Evolutionary conservation across 257 asterid genomes (phyloP).

Genomic region (Apocynum venetum): DNA sequence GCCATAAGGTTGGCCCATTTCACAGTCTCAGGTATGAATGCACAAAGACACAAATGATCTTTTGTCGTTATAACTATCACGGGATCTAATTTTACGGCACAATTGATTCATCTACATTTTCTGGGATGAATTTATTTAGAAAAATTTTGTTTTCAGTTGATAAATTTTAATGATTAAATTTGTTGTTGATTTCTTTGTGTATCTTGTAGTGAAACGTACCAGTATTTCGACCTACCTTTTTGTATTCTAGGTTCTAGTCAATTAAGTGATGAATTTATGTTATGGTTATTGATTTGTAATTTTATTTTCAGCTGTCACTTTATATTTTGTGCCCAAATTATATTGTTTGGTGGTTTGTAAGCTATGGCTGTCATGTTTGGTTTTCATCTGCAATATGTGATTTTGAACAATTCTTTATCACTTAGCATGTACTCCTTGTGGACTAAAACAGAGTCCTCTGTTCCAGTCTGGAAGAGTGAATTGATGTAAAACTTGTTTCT

Average conservation of each 20-base stretch:
- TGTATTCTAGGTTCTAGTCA: constrained; percentile 53
- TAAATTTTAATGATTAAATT: neutral
- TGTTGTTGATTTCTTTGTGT: neutral
- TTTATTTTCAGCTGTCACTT: neutral
- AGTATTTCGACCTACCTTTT: constrained; percentile 72
- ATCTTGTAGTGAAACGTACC: constrained; percentile 60
- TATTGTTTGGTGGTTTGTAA: neutral
- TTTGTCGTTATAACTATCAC: neutral
- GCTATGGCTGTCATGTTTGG: neutral
- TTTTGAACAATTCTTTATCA: neutral
- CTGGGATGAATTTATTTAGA: too few relatives aligned
- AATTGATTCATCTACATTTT: neutral
- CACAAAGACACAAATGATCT: neutral
- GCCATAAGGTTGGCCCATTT: constrained; percentile 30
- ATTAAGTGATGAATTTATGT: neutral
- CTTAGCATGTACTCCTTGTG: neutral
- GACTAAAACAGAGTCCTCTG: too few relatives aligned
- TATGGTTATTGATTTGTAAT: neutral
- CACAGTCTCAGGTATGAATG: constrained; percentile 24
- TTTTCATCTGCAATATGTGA: neutral
- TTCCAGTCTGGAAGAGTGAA: too few relatives aligned
- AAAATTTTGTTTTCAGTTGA: too few relatives aligned
- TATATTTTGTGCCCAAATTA: neutral
- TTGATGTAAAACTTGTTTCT: too few relatives aligned
- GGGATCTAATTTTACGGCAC: neutral